phyloP scores from a whole-genome alignment of 2,329 filamentous ascomycete species.

The Colletotrichum destructivum region DNA sequence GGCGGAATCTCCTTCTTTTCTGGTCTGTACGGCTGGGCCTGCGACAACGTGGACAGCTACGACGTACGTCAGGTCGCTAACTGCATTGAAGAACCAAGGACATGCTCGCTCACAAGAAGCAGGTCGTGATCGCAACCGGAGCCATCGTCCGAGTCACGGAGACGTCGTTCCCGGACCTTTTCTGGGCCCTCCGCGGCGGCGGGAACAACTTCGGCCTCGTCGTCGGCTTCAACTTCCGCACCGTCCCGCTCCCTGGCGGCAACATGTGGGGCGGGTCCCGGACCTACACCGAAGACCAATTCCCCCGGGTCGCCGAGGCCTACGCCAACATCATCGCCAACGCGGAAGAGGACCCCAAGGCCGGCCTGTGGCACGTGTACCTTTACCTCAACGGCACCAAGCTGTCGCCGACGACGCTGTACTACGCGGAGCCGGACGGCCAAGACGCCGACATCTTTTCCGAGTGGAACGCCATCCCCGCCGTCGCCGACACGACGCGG shows the following conservation, averaged over 20 bases:
- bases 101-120: not conserved
- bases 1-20: conserved; percentile 46
- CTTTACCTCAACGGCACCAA: conserved; percentile 40
- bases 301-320: conserved; percentile 50
- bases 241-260: conserved; percentile 51
- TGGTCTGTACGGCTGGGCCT: conserved; percentile 58
- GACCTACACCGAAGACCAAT: conserved; percentile 50
- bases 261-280: conserved; percentile 56
- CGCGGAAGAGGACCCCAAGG: conserved; percentile 52
- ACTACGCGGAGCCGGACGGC: conserved; percentile 54
- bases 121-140: conserved; percentile 62
- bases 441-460: conserved; percentile 54
- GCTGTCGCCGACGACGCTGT: conserved; percentile 52
- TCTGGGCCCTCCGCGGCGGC: conserved; percentile 70
- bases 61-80: conserved; percentile 4
- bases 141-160: conserved; percentile 58
- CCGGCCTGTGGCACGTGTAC: conserved; percentile 52
- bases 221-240: conserved; percentile 61
- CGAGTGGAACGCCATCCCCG: conserved; percentile 52
- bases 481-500: conserved; percentile 48
- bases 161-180: conserved; percentile 64
- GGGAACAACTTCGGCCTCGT: conserved; percentile 73
- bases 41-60: conserved; percentile 56
- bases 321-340: conserved; percentile 51
- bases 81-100: no score